phyloP scores from a whole-genome alignment of 2,329 filamentous ascomycete genomes.

The Arthrinium phaeospermum region DNA sequence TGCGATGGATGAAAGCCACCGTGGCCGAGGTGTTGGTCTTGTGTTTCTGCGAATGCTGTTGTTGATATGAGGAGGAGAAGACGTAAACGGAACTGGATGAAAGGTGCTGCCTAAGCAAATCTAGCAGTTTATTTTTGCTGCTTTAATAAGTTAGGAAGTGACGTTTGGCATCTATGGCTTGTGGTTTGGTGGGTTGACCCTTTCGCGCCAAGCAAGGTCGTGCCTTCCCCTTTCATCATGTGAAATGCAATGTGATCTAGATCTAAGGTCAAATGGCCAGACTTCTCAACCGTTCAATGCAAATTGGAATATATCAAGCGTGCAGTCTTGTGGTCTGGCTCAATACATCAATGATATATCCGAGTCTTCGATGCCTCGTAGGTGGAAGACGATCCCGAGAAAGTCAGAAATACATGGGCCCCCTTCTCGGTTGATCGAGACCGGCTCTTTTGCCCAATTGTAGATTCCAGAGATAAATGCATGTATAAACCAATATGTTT shows the following conservation, averaged over 20 bases:
- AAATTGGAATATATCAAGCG: not conserved
- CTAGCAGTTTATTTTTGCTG: not conserved
- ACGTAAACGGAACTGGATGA: not conserved
- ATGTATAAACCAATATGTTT: not conserved
- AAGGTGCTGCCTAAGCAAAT: not conserved
- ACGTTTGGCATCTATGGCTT: not conserved
- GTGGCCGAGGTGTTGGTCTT: not conserved
- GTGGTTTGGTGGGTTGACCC: not conserved
- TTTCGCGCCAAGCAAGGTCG: not conserved
- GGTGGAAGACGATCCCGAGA: not conserved
- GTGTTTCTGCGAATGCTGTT: not conserved
- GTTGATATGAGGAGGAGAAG: not conserved
- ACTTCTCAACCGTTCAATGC: not conserved
- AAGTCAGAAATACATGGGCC: not conserved
- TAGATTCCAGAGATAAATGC: not conserved
- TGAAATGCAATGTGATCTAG: not conserved
- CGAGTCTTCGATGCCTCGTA: not conserved
- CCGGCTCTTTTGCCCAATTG: not conserved
- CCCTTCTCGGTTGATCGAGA: not conserved
- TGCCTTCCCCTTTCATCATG: not conserved
- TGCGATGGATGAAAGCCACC: not conserved
- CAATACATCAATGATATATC: not conserved
- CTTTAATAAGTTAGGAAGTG: not conserved
- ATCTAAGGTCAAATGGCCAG: not conserved
- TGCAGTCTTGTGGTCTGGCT: not conserved